Conservation (phyloP, 2,329 filamentous ascomycete genomes). For the Colletotrichum horii region DNA sequence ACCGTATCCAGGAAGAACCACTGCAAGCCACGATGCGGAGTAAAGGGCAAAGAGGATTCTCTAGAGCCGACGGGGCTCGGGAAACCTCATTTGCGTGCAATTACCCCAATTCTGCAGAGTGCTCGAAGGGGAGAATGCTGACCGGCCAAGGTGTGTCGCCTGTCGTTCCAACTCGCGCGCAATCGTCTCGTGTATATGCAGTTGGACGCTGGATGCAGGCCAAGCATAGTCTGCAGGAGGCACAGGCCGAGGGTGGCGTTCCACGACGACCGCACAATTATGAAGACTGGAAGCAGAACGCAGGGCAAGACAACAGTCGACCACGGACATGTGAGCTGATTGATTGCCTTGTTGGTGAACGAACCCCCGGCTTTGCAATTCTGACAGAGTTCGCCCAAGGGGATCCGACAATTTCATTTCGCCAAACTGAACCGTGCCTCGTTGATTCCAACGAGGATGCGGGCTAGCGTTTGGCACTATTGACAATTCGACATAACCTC, state of each 20-base stretch:
- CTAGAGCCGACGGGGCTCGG: not conserved
- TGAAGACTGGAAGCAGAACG: not conserved
- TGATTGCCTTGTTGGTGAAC: not conserved
- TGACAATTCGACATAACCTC: not conserved
- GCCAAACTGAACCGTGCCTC: not conserved
- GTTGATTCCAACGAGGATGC: not conserved
- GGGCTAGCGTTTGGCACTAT: conserved; percentile 4
- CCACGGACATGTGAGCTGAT: not conserved
- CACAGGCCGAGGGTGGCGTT: conserved; percentile 10
- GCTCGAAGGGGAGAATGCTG: not conserved
- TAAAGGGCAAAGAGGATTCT: not conserved
- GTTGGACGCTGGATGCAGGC: conserved; percentile 6
- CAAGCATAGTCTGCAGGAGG: conserved; percentile 11
- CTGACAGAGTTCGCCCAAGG: not conserved
- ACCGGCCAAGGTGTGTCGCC: not conserved
- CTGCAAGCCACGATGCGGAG: not conserved
- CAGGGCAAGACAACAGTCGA: not conserved
- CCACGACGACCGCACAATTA: not conserved
- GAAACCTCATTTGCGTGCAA: conserved; percentile 4
- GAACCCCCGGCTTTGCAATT: not conserved
- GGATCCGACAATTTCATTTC: not conserved
- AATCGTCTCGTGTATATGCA: not conserved
- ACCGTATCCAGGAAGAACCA: not conserved
- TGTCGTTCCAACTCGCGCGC: not conserved
- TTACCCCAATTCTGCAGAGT: not conserved